Conservation (phyloP, 2,329 filamentous ascomycete genomes). For the Colletotrichum truncatum region DNA sequence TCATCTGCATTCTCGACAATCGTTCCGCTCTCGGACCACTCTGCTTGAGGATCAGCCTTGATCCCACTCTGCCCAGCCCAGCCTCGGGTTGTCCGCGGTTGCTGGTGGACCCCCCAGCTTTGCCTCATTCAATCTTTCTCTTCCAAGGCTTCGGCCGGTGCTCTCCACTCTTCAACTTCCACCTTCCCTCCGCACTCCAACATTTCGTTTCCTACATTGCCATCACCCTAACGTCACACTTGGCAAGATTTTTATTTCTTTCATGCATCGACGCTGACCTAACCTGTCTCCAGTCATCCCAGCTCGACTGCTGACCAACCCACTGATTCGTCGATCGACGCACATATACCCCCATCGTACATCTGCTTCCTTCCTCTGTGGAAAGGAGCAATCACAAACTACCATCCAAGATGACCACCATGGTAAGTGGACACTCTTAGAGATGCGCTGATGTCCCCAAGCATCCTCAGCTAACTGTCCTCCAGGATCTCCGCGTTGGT, state of each 20-base stretch:
- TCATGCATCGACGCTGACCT: conserved; percentile 10
- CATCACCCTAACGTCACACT: conserved; percentile 7
- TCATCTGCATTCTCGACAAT: neutral
- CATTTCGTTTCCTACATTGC: conserved; percentile 13
- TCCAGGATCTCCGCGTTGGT: conserved; percentile 95
- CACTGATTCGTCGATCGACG: neutral
- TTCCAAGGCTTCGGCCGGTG: conserved; percentile 11
- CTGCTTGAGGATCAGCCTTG: neutral
- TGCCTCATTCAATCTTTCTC: conserved; percentile 19
- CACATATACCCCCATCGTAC: neutral
- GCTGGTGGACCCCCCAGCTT: conserved; percentile 13
- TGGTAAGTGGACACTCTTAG: conserved; percentile 48
- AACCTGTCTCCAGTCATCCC: neutral
- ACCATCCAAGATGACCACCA: conserved; percentile 57
- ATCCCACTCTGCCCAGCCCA: conserved; percentile 7
- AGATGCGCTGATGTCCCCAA: neutral
- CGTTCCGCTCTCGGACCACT: neutral
- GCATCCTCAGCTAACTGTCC: neutral
- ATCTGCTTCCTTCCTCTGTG: conserved; percentile 21
- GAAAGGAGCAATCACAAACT: conserved; percentile 29
- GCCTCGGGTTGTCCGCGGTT: conserved; percentile 16
- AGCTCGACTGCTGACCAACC: neutral
- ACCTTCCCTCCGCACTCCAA: conserved; percentile 31
- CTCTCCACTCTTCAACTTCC: conserved; percentile 27
- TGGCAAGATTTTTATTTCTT: neutral